A percentile compares a stretch with the other conserved stretches of the same genome.
Evolutionary conservation across 441 rosid genomes (phyloP).

Genomic region (Croton laevigatus): DNA sequence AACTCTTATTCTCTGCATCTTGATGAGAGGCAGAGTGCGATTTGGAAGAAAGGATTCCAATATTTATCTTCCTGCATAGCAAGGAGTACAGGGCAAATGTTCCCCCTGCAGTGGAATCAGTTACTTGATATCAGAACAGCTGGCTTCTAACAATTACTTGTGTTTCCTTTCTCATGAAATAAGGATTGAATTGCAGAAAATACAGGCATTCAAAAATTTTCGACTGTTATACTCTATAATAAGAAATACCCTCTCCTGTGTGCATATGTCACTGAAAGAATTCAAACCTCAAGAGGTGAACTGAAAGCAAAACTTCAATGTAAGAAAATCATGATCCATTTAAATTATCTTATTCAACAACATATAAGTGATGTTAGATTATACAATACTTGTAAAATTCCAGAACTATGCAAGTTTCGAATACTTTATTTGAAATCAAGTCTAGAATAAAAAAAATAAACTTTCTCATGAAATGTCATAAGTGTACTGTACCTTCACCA

Average conservation of each 20-base stretch:
- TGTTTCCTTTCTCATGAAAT: not conserved
- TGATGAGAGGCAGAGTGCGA: slow-evolving; percentile 24
- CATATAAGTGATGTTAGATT: not conserved
- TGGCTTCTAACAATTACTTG: not conserved
- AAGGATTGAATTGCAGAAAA: not conserved
- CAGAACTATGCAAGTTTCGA: not conserved
- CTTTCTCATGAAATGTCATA: not conserved
- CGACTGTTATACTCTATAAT: not conserved
- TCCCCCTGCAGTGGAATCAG: slow-evolving; percentile 48
- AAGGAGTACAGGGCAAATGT: slow-evolving; percentile 65
- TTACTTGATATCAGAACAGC: not conserved
- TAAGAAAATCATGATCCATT: slow-evolving; percentile 2
- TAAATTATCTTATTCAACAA: not conserved
- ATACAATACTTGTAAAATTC: not conserved
- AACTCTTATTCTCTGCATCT: slow-evolving; percentile 30
- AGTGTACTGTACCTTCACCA: slow-evolving; percentile 50
- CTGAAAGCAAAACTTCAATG: not conserved
- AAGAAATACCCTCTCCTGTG: not conserved
- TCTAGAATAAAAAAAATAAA: not conserved
- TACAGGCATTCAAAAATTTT: not conserved
- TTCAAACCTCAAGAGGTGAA: not conserved
- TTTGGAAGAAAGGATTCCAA: slow-evolving; percentile 47
- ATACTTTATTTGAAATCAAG: not conserved
- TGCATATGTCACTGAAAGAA: not conserved
- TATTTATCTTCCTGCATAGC: slow-evolving; percentile 55